Evolutionary conservation across 2,329 filamentous ascomycete genomes (phyloP), one percentile per base, ranked within the genome.

Genomic region (Kalaharituber pfeilii): DNA sequence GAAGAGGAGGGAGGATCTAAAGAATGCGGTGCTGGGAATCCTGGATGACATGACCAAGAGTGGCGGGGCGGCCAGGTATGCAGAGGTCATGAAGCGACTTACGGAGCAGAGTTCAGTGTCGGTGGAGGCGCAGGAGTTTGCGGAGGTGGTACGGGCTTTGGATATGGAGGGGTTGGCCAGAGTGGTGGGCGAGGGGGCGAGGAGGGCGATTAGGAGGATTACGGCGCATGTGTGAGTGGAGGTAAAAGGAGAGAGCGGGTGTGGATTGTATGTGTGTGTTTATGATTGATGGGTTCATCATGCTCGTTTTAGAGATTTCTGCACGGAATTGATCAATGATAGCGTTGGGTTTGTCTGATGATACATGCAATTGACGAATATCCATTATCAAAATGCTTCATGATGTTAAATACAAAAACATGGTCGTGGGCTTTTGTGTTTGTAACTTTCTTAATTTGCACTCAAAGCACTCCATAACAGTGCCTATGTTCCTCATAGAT

Each of bases 91-190:
- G 56, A 80, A 80, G 64, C 77, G 75, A 60, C 68, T 98, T 52
- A 73, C 75, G 45, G 91, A 94, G 65, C 76, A 78, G 60, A 79
- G 77, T 49, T 81, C 79, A 64, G 72, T 82, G 56, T 71, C 74
- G 49, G 73, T 96, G 8, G 89, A 95, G 64, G 75, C 78, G 36
- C 70, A 74, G 8, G 89, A 96, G 67, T 91, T 98, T 67, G 77
- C 78, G 11, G 88, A 95, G 68, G 83, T 81, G 11, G 77, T 96
- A 67, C 75, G 83, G 59, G 73, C 75, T 9, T 71, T 96, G 56
- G 89, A 98, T 73, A 78, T 82, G 59, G 91, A 96, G 70, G 91
- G 88, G 0, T 72, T 78, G 28, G 75, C 95, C 55, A 84, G 84
- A 69, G 73, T 96, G 18, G 74, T 76, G 29, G 91, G 91, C 0